Evolutionary conservation across 2,329 filamentous ascomycete genomes (phyloP).

Genomic region (Dothideomycetes sp.): DNA sequence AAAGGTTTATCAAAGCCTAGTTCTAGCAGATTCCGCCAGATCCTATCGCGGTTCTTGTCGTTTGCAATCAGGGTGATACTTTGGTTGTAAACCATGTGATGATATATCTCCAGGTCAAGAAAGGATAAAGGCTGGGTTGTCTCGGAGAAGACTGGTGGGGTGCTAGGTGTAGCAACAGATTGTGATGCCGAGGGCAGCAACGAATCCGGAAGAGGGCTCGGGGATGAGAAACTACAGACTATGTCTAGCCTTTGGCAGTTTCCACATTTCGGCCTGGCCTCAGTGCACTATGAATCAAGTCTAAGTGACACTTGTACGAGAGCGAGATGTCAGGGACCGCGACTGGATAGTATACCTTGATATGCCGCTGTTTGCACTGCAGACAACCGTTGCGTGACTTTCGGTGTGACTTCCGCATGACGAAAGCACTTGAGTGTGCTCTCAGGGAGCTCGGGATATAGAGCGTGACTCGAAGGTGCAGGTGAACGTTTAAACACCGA

Average conservation of each 20-base stretch:
- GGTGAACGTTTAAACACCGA: no score
- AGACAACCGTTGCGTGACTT: constrained; percentile 33
- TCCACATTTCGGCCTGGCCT: constrained; percentile 6
- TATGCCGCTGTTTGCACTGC: constrained; percentile 31
- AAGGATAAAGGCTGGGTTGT: constrained; percentile 3
- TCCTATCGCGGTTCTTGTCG: not conserved
- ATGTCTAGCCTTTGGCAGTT: constrained; percentile 8
- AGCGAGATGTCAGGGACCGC: no score
- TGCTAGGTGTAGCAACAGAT: no score
- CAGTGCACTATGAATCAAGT: constrained; percentile 4
- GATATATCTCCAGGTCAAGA: constrained; percentile 10
- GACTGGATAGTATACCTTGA: constrained; percentile 26
- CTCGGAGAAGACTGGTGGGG: not conserved
- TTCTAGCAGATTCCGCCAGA: constrained; percentile 1
- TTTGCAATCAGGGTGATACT: constrained; percentile 1
- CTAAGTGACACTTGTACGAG: no score
- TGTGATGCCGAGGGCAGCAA: not conserved
- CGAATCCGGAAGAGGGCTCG: not conserved
- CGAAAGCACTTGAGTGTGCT: no score
- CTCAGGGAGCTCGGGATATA: no score
- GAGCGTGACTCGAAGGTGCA: no score
- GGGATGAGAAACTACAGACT: constrained; percentile 8
- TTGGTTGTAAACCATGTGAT: constrained; percentile 6
- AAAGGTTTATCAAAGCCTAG: constrained; percentile 4
- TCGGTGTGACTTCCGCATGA: constrained; percentile 25